phyloP scores from a whole-genome alignment of 1,139 yeast genomes.

The Protomyces macrosporus region DNA sequence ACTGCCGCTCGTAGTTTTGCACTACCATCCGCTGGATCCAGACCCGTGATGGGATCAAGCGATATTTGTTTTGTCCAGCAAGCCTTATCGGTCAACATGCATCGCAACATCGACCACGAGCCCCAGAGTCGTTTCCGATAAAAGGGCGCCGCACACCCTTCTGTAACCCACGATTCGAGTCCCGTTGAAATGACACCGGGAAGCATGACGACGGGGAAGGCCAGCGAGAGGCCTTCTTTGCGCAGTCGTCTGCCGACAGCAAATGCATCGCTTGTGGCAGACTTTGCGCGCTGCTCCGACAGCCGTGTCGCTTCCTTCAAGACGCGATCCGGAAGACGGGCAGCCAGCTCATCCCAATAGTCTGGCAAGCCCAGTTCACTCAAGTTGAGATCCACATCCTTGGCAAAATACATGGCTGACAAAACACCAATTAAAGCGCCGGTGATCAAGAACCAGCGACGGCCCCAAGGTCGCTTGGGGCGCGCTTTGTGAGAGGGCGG shows the following conservation, averaged over 20 bases:
- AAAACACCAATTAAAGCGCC: constrained; percentile 68
- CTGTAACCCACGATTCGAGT: constrained; percentile 84
- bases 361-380: constrained; percentile 50
- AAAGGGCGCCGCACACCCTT: constrained; percentile 79
- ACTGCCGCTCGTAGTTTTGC: constrained; percentile 82
- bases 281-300: constrained; percentile 34
- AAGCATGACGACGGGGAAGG: constrained; percentile 75
- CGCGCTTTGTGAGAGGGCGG: neutral
- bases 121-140: constrained; percentile 95
- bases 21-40: constrained; percentile 69
- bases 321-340: constrained; percentile 56
- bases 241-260: constrained; percentile 74
- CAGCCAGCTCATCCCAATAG: constrained; percentile 38
- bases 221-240: constrained; percentile 49
- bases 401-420: constrained; percentile 57
- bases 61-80: constrained; percentile 92
- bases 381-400: constrained; percentile 42
- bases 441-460: constrained; percentile 43
- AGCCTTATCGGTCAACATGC: constrained; percentile 83
- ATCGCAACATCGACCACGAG: constrained; percentile 84
- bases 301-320: constrained; percentile 48
- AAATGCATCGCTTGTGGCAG: constrained; percentile 63
- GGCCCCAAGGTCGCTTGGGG: neutral
- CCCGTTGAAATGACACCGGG: constrained; percentile 98
- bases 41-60: constrained; percentile 84